These are phyloP conservation scores for Chalciporus piperatus DNA, from an alignment of 768 basidiomycete genomes.

Conservation along the genomic window DNA sequence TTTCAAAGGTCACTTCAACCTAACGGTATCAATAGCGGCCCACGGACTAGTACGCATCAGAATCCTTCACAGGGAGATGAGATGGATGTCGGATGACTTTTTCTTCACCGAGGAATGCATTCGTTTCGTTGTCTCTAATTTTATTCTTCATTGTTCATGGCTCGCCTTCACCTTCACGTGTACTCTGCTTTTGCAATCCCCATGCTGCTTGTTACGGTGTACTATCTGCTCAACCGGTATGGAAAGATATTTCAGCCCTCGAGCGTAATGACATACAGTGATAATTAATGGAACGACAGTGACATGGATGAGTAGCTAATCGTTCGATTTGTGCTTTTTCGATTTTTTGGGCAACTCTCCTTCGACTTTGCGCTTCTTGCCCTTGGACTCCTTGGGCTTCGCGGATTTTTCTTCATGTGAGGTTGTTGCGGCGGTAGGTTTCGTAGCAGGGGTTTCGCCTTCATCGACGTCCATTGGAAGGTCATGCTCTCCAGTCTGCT, in stretches of 20 bases:
- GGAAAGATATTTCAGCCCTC: conserved; percentile 4
- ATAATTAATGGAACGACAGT: background rate
- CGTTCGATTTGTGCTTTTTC: conserved; percentile 43
- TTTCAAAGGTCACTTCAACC: conserved; percentile 25
- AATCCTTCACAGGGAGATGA: conserved; percentile 54
- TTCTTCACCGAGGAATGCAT: conserved; percentile 2
- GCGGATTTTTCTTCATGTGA: background rate
- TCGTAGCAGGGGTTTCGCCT: conserved; percentile 18
- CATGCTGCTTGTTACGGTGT: conserved; percentile 24
- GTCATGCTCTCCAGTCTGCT: background rate
- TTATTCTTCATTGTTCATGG: conserved; percentile 29
- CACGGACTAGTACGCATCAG: conserved; percentile 32
- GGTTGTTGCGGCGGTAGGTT: conserved; percentile 1
- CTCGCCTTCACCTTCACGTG: conserved; percentile 21
- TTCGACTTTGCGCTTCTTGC: conserved; percentile 48
- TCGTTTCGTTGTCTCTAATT: conserved; percentile 14
- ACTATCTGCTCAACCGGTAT: conserved; percentile 12
- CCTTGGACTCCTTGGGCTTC: conserved; percentile 27
- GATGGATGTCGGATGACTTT: conserved; percentile 66
- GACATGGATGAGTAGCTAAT: conserved; percentile 5
- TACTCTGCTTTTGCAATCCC: conserved; percentile 22
- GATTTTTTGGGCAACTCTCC: conserved; percentile 45
- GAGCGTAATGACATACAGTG: conserved; percentile 6
- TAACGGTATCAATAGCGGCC: conserved; percentile 16
- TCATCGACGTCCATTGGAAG: background rate